Evolutionary conservation across 2,329 filamentous ascomycete species (phyloP), one percentile per base, ranked within the genome.

Genomic region (Chalaropsis ovoidea): DNA sequence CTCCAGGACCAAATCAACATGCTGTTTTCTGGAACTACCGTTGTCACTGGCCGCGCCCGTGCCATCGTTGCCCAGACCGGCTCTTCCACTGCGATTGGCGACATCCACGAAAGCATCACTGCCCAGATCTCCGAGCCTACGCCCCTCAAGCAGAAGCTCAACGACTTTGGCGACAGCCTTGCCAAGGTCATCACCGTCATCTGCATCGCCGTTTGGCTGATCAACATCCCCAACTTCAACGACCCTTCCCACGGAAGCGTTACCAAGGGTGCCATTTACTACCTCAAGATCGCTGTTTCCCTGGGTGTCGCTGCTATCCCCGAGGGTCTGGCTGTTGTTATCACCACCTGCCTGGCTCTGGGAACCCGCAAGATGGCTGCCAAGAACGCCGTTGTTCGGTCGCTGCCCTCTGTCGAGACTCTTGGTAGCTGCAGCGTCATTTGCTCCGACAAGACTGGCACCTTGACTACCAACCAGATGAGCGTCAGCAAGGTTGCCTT

Each of bases 161-260:
- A 99, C 75, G 91, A 97, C 72, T 99, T 99, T 74, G 95, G 94
- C 69, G 94, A 99, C 77, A 87, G 84, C 74, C 81, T 99, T 69
- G 95, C 95, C 71, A 99, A 97, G 81, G 94, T 97, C 68, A 99
- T 99, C 70, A 97, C 93, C 6, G 88, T 92, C 68, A 99, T 99
- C 72, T 99, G 95, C 76, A 80, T 97, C 69, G 79, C 96, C 66
- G 94, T 99, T 71, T 99, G 94, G 94, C 80, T 97, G 68, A 99
- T 99, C 81, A 99, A 99, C 78, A 90, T 97, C 70, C 87, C 90
- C 72, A 90, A 99, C 79, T 99, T 99, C 81, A 94, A 85, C 73
- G 94, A 99, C 72, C 90, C 92, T 35, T 88, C 89, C 70, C 93
- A 96, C 71, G 94, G 94, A 71, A 88, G 85, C 76, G 96, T 91